Conservation (phyloP, 352 stramenopile species). For the Globisporangium spinosum region DNA sequence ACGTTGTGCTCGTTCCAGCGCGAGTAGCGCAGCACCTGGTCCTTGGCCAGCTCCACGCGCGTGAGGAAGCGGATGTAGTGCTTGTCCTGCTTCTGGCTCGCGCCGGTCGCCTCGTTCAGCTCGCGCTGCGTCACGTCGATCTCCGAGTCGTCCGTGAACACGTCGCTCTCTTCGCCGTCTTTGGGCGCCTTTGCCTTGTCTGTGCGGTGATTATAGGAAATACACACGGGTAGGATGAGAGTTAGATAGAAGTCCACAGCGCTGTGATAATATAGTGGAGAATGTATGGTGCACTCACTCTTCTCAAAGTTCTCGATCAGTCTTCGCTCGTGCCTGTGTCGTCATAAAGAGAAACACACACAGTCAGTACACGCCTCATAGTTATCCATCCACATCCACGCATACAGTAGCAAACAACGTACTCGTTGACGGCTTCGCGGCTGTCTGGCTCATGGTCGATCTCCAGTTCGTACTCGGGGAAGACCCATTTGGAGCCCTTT, state of each 20-base stretch:
- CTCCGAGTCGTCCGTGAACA: slow-evolving; percentile 66
- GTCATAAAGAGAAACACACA: slow-evolving; percentile 2
- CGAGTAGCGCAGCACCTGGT: slow-evolving; percentile 87
- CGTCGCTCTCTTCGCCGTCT: slow-evolving; percentile 36
- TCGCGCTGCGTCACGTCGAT: slow-evolving; percentile 77
- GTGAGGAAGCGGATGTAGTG: slow-evolving; percentile 81
- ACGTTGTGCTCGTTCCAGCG: slow-evolving; percentile 84
- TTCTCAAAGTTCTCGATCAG: slow-evolving; percentile 70
- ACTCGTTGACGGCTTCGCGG: slow-evolving; percentile 59
- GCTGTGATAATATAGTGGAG: background rate
- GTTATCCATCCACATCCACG: background rate
- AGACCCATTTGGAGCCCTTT: slow-evolving; percentile 70
- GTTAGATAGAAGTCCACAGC: background rate
- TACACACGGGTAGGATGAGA: background rate
- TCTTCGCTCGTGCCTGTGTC: slow-evolving; percentile 48
- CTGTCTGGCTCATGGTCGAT: slow-evolving; percentile 76
- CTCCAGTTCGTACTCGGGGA: slow-evolving; percentile 70
- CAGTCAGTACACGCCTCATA: background rate
- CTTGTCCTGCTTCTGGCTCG: slow-evolving; percentile 61
- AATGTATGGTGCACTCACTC: slow-evolving; percentile 28
- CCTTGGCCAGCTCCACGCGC: slow-evolving; percentile 73
- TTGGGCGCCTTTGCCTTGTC: slow-evolving; percentile 6
- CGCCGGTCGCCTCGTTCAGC: slow-evolving; percentile 63
- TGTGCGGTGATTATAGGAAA: slow-evolving; percentile 14
- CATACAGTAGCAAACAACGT: slow-evolving; percentile 14